Evolutionary conservation across 371 early-diverging fungal species (phyloP).

Genomic region (Lichtheimia corymbifera): DNA sequence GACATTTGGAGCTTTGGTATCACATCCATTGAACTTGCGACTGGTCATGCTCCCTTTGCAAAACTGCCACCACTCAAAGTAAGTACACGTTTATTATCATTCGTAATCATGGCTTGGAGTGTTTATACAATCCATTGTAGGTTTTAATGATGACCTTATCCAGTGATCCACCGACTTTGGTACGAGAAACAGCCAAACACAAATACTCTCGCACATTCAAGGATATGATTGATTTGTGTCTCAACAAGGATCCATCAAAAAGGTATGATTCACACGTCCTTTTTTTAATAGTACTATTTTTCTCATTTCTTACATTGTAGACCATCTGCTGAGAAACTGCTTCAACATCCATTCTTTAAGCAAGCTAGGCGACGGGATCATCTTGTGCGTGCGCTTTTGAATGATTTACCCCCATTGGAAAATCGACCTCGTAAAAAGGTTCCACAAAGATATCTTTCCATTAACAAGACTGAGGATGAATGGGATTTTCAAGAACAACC

Average conservation of each 20-base stretch:
- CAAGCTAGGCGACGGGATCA: slow-evolving; percentile 72
- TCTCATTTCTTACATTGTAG: too few relatives aligned
- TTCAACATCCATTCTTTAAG: slow-evolving; percentile 81
- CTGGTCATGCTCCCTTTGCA: slow-evolving; percentile 91
- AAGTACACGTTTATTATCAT: slow-evolving; percentile 82
- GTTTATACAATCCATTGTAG: slow-evolving; percentile 28
- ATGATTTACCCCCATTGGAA: slow-evolving; percentile 71
- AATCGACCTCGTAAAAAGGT: slow-evolving; percentile 51
- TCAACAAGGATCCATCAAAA: slow-evolving; percentile 79
- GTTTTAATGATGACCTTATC: slow-evolving; percentile 88
- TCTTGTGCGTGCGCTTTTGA: slow-evolving; percentile 61
- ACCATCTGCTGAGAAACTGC: slow-evolving; percentile 77
- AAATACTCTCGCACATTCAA: slow-evolving; percentile 78
- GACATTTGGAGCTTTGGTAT: slow-evolving; percentile 96
- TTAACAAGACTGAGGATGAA: slow-evolving; percentile 39
- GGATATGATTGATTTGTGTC: slow-evolving; percentile 86
- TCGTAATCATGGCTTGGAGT: slow-evolving; percentile 48
- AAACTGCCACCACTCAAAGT: slow-evolving; percentile 89
- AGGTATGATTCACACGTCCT: slow-evolving; percentile 33
- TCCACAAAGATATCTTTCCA: slow-evolving; percentile 25
- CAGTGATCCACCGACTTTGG: slow-evolving; percentile 85
- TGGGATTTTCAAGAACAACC: slow-evolving; percentile 45
- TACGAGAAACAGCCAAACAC: slow-evolving; percentile 71
- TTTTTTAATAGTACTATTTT: slow-evolving; percentile 31
- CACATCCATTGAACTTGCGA: slow-evolving; percentile 86